These are phyloP conservation scores for Venturiaceae sp. DNA, from an alignment of 2,329 filamentous ascomycete species.

Conservation along the genomic window DNA sequence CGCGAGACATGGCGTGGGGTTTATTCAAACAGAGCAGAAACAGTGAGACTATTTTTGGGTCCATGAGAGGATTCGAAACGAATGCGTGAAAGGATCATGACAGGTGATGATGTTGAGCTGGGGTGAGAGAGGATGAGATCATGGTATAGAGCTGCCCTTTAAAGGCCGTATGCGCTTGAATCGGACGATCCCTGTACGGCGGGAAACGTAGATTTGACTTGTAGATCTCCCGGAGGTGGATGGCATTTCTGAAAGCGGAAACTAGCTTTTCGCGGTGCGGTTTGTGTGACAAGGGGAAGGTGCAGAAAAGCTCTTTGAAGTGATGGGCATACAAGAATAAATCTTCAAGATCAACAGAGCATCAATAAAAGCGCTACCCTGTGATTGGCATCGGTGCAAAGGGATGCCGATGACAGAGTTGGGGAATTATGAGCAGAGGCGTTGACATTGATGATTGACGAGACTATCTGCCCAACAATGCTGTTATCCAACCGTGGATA, in stretches of 20 bases:
- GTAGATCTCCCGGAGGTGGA: neutral
- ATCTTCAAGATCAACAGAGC: neutral
- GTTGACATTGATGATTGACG: too few species aligned
- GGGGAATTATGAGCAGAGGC: too few species aligned
- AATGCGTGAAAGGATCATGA: neutral
- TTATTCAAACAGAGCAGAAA: neutral
- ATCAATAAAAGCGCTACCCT: neutral
- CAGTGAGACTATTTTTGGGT: neutral
- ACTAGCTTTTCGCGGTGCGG: neutral
- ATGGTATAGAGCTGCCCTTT: too few species aligned
- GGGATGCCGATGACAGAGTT: too few species aligned
- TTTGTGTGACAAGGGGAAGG: neutral
- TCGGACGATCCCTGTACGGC: neutral
- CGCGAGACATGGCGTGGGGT: neutral
- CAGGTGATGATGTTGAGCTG: neutral
- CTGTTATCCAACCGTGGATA: neutral
- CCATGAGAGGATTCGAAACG: neutral
- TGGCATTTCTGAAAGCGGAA: neutral
- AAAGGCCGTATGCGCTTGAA: neutral
- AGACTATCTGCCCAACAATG: neutral
- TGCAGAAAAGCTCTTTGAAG: neutral
- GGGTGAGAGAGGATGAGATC: neutral
- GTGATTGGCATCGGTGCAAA: too few species aligned
- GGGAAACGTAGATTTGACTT: neutral
- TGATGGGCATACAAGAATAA: neutral